Percentiles rank a stretch among this genome's conserved stretches.
phyloP scores from a whole-genome alignment of 2,329 filamentous ascomycete genomes.

The Alternaria dauci region DNA sequence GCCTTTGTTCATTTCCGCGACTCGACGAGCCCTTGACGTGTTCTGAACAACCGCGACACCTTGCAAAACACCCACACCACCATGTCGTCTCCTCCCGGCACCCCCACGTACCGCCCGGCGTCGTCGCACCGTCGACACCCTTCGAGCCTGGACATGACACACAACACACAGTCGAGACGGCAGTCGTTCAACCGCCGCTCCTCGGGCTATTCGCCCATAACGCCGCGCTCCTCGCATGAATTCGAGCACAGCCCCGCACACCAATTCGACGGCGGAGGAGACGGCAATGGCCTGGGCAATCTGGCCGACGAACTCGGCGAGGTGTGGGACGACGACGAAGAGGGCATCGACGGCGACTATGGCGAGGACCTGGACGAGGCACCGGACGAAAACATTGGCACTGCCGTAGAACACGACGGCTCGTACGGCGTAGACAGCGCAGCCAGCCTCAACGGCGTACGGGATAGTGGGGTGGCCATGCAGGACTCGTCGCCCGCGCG shows the following conservation, averaged over 20 bases:
- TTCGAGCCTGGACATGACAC: slow-evolving; percentile 55
- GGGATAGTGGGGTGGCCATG: slow-evolving; percentile 58
- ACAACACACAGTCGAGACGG: slow-evolving; percentile 46
- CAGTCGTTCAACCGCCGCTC: slow-evolving; percentile 52
- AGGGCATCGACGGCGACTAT: slow-evolving; percentile 57
- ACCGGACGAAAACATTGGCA: slow-evolving; percentile 41
- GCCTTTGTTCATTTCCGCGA: slow-evolving; percentile 13
- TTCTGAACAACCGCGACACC: slow-evolving; percentile 11
- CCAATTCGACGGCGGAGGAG: slow-evolving; percentile 49
- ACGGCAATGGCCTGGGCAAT: slow-evolving; percentile 72
- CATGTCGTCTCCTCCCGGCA: slow-evolving; percentile 55
- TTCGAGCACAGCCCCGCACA: slow-evolving; percentile 53
- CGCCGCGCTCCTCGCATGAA: slow-evolving; percentile 52
- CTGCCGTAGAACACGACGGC: slow-evolving; percentile 48
- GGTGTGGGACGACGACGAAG: slow-evolving; percentile 72
- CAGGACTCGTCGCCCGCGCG: slow-evolving; percentile 50
- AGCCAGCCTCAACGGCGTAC: slow-evolving; percentile 44
- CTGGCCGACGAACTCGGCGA: slow-evolving; percentile 83
- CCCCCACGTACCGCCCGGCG: slow-evolving; percentile 48
- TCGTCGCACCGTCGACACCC: slow-evolving; percentile 51
- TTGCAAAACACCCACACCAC: slow-evolving; percentile 16
- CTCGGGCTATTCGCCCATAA: slow-evolving; percentile 58
- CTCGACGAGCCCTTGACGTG: slow-evolving; percentile 12
- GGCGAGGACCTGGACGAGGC: slow-evolving; percentile 44
- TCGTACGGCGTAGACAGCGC: slow-evolving; percentile 31